Evolutionary conservation across 768 basidiomycete genomes (phyloP).

Genomic region (Russula lepida): DNA sequence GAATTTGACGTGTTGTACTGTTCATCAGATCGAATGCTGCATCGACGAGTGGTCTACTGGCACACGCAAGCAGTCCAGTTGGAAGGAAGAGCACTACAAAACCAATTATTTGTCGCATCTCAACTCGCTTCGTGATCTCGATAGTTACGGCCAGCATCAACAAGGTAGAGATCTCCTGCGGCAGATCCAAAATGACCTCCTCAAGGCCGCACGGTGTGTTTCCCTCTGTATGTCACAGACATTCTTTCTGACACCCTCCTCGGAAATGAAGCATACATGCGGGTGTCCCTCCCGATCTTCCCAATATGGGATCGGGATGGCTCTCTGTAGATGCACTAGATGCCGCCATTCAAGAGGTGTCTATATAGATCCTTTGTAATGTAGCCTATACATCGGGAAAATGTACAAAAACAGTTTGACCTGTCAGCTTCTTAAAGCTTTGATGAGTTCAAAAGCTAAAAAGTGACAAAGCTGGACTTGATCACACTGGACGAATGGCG

Average conservation of each 20-base stretch:
- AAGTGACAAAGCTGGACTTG: no score
- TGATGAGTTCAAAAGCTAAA: no score
- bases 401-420: no score
- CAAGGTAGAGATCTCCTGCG: not conserved
- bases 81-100: not conserved
- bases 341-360: not conserved
- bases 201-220: not conserved
- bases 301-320: not conserved
- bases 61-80: not conserved
- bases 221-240: not conserved
- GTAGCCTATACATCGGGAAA: no score
- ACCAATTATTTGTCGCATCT: not conserved
- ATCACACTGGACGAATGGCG: no score
- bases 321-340: not conserved
- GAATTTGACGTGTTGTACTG: not conserved
- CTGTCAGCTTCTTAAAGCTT: no score
- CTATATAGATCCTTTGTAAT: no score
- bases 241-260: not conserved
- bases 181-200: not conserved
- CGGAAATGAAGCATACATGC: not conserved
- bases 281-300: not conserved
- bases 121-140: not conserved
- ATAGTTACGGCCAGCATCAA: not conserved
- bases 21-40: constrained; percentile 8
- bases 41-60: constrained; percentile 9